Evolutionary conservation across 345 rosid species (phyloP).

Genomic region (Aethionema arabicum): DNA sequence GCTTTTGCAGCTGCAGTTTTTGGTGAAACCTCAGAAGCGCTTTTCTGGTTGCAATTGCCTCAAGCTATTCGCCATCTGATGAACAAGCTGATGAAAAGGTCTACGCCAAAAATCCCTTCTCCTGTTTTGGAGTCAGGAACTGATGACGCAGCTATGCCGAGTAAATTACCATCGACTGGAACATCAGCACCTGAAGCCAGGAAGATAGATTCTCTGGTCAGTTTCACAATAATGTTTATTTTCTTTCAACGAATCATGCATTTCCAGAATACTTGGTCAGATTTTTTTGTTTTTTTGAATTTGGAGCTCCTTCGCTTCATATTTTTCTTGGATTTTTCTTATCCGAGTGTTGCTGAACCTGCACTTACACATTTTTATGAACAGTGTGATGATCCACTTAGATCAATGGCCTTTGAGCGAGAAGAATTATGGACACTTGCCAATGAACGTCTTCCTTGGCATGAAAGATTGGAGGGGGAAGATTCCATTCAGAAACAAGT

Average conservation of each 20-base stretch:
- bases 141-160: slow-evolving; percentile 50
- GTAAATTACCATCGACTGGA: slow-evolving; percentile 60
- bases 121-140: slow-evolving; percentile 33
- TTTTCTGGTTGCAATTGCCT: slow-evolving; percentile 96
- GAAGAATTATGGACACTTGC: slow-evolving; percentile 90
- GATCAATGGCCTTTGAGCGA: slow-evolving; percentile 82
- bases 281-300: not conserved
- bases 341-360: slow-evolving; percentile 7
- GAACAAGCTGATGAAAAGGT: slow-evolving; percentile 55
- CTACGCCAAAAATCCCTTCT: slow-evolving; percentile 47
- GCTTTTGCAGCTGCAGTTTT: slow-evolving; percentile 96
- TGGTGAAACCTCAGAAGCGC: slow-evolving; percentile 87
- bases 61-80: slow-evolving; percentile 77
- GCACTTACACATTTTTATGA: slow-evolving; percentile 30
- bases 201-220: slow-evolving; percentile 55
- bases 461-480: slow-evolving; percentile 92
- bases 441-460: slow-evolving; percentile 89
- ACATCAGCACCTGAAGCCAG: slow-evolving; percentile 44
- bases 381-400: slow-evolving; percentile 67
- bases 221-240: slow-evolving; percentile 27
- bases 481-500: slow-evolving; percentile 90
- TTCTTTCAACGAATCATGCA: slow-evolving; percentile 5
- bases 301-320: slow-evolving; percentile 8
- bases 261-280: slow-evolving; percentile 4
- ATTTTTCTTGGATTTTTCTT: slow-evolving; percentile 12